Base-by-base conservation (phyloP, 73 alveolate species). In the Symbiodinium natans region DNA sequence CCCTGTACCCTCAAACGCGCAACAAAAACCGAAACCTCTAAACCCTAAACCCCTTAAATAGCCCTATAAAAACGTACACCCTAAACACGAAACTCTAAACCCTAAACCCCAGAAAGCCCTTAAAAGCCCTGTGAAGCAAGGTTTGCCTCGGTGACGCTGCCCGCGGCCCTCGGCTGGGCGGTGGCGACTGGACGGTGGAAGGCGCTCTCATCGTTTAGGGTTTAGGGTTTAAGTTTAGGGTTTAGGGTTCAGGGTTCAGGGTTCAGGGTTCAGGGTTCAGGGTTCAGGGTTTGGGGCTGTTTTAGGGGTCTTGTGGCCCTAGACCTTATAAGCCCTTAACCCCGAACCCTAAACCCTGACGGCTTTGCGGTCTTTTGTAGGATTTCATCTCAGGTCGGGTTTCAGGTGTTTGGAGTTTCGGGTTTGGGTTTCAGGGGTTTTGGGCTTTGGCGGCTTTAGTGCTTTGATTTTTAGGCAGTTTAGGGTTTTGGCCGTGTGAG, bases 141-240 rank as follows among this genome's bases (percentile, higher is more conserved):
- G 96, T 89, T 89, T 63, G 87, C 75, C 36, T 89, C 96, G 56
- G 48, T 89, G 43, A 89, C 96, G 74, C 75, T 89, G 88, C 96
- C 96, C 5, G 96, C 96, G 11, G 96, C 88, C 17, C 39, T 89
- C n/a, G 13, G 63, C 48, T 89, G 96, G 96, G 75, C 96, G 0
- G 40, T 71, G 36, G 42, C 96, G 3, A 71, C 96, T 1, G 96
- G 87, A 75, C 75, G 75, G 27, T 89, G 96, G 96, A 73, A 33
- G 42, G 42, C 41, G 13, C 13, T 48, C 17, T 8, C 63, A 10
- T 48, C 23, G 63, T 59, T 25, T 25, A n/a, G 77, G 77, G 77
- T 59, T 13, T 25, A 13, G 77, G 77, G 33, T 59, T 59, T 13
- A 25, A 8, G 6, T 46, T 46, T 46, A 46, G 59, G 59, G 59